phyloP scores from a whole-genome alignment of 805 yeast species.

The Zygoascus tannicola region DNA sequence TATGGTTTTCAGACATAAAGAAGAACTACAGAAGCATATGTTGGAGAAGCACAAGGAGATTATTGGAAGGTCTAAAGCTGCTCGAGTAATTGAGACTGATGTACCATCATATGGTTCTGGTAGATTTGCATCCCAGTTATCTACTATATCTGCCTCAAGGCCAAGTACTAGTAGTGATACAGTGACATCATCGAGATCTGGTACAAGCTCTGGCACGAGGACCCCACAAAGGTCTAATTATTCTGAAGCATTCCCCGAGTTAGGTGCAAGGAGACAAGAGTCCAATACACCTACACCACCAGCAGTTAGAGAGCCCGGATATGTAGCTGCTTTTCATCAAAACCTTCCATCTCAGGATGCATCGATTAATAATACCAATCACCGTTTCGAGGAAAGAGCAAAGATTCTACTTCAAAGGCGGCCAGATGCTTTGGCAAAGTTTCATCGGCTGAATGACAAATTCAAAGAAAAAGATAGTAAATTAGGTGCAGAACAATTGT shows the following conservation, averaged over 20 bases:
- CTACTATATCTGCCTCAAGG: conserved; percentile 39
- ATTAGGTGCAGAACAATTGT: conserved; percentile 36
- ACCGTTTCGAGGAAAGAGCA: conserved; percentile 76
- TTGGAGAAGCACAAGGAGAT: conserved; percentile 66
- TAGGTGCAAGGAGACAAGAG: conserved; percentile 12
- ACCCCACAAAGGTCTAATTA: conserved; percentile 4
- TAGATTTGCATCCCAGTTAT: conserved; percentile 50
- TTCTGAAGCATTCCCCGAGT: conserved; percentile 18
- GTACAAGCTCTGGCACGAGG: conserved; percentile 3
- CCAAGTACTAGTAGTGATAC: conserved; percentile 8
- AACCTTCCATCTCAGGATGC: conserved; percentile 14
- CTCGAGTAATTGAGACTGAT: conserved; percentile 16
- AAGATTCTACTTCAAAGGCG: conserved; percentile 63
- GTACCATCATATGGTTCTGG: conserved; percentile 8
- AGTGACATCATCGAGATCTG: conserved; percentile 6
- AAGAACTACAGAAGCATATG: conserved; percentile 84
- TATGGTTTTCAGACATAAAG: conserved; percentile 80
- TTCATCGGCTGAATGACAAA: conserved; percentile 39
- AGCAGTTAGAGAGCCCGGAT: conserved; percentile 7
- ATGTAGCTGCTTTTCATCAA: conserved; percentile 12
- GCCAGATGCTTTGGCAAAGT: conserved; percentile 37
- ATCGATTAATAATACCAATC: conserved; percentile 39
- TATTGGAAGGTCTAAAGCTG: conserved; percentile 33
- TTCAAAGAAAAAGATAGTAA: conserved; percentile 40
- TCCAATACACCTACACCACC: neutral